Evolutionary conservation across 164 flowering plant species (phyloP), one percentile per base, ranked within the genome.

Genomic region (Taxillus chinensis): DNA sequence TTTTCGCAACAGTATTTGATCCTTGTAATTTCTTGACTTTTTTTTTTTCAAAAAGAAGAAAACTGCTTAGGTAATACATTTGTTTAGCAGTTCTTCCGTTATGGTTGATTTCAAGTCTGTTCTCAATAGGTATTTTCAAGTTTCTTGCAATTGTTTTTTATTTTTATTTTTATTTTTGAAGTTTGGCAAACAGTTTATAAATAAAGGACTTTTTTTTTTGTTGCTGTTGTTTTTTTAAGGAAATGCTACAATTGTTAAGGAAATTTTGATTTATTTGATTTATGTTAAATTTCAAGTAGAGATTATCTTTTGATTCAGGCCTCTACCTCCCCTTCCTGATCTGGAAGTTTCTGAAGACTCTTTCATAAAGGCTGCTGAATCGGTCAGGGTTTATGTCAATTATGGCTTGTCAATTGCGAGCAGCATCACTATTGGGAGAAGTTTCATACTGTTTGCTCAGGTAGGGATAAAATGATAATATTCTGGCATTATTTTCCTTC

Each of bases 261-360:
- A 41, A 17, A 17, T 41, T 62, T 39, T 43, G 46, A 1, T 6
- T 1, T 43, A 43, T 43, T 6, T 43, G 7, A 6, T 9, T 9
- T 43, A 9, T 43, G 46, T 6, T 9, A 9, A 9, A 9, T 43
- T 43, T 43, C 10, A 9, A 6, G 10, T 6, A 40, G 45, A 10
- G 50, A 7, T 2, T 27, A 3, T 55, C 14, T 17, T 50, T 17
- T 61, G 66, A 51, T 70, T 11, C 76, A 92, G 98, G 61, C 98
- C 98, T 64, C 78, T 83, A 40, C 98, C 98, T 39, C 92, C 96
- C 0, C 75, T 92, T 46, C 98, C 96, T 61, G 77, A 85, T 78
- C 67, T 92, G 72, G 89, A 86, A 66, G 71, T 90, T 15, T 83
- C 93, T 2, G 92, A 87, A 63, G 83, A 79, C 16, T 62, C 75